phyloP scores from a whole-genome alignment of 2,329 filamentous ascomycete species.

The Drechslerella dactyloides region DNA sequence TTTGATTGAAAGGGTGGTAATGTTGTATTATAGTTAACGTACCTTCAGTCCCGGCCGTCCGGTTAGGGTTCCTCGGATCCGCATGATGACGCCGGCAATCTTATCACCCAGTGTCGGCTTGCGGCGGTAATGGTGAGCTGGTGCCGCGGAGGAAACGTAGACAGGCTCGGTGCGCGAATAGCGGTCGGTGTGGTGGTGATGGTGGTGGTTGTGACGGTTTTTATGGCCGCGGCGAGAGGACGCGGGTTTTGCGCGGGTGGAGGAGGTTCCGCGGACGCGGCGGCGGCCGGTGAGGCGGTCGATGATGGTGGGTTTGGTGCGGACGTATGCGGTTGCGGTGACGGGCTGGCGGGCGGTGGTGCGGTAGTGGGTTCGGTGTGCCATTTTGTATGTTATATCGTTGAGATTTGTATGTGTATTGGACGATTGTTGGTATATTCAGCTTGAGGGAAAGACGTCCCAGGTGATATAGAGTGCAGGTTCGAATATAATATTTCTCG shows the following conservation, averaged over 20 bases:
- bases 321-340: slow-evolving; percentile 58
- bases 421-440: too few relatives aligned
- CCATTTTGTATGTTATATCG: slow-evolving; percentile 21
- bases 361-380: slow-evolving; percentile 21
- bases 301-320: slow-evolving; percentile 63
- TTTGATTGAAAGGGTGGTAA: too few relatives aligned
- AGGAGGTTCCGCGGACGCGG: slow-evolving; percentile 60
- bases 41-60: slow-evolving; percentile 74
- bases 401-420: too few relatives aligned
- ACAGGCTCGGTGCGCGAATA: too few relatives aligned
- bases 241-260: slow-evolving; percentile 59
- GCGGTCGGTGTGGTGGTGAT: slow-evolving; percentile 59
- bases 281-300: slow-evolving; percentile 62
- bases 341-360: slow-evolving; percentile 12
- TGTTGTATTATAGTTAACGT: slow-evolving; percentile 54
- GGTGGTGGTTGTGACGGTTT: slow-evolving; percentile 58
- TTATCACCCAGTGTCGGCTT: slow-evolving; percentile 76
- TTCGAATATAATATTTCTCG: too few relatives aligned
- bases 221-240: slow-evolving; percentile 58
- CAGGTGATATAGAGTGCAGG: too few relatives aligned
- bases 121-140: slow-evolving; percentile 70
- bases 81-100: slow-evolving; percentile 76
- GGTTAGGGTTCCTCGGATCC: slow-evolving; percentile 73
- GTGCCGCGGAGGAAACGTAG: slow-evolving; percentile 55
- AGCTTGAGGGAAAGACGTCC: too few relatives aligned